phyloP scores from a whole-genome alignment of 2,329 filamentous ascomycete species.

The Emericellopsis cladophorae region DNA sequence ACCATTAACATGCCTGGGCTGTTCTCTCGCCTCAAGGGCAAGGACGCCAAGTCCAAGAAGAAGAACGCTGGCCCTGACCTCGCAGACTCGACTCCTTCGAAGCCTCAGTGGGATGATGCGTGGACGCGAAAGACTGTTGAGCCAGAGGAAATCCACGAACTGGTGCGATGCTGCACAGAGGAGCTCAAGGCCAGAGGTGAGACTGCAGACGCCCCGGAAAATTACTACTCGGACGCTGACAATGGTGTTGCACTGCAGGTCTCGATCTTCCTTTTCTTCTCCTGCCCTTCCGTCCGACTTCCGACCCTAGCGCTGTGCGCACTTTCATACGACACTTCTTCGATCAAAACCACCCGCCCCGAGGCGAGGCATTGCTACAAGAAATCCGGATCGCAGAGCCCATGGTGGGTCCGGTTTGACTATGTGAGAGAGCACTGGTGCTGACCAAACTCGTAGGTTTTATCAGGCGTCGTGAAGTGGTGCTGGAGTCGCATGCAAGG shows the following conservation, averaged over 20 bases:
- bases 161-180: conserved; percentile 71
- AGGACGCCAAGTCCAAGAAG: conserved; percentile 56
- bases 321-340: conserved; percentile 93
- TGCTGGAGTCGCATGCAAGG: conserved; percentile 90
- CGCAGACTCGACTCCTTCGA: conserved; percentile 41
- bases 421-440: neutral
- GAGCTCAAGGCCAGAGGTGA: conserved; percentile 93
- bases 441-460: conserved; percentile 43
- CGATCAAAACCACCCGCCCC: conserved; percentile 50
- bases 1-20: conserved; percentile 38
- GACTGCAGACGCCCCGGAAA: conserved; percentile 14
- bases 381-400: conserved; percentile 89
- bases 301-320: conserved; percentile 81
- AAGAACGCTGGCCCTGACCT: conserved; percentile 45
- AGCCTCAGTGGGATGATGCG: conserved; percentile 77
- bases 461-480: conserved; percentile 94
- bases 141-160: conserved; percentile 81
- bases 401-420: conserved; percentile 49
- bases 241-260: conserved; percentile 34
- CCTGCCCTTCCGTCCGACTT: conserved; percentile 84
- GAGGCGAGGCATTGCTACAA: conserved; percentile 61
- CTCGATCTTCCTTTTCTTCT: conserved; percentile 88
- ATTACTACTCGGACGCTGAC: conserved; percentile 3
- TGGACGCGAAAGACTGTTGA: conserved; percentile 74
- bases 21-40: conserved; percentile 59